A percentile compares a stretch with the other conserved stretches of the same genome.
phyloP scores from a whole-genome alignment of 139 green algal species.

The Chlorella sp. region DNA sequence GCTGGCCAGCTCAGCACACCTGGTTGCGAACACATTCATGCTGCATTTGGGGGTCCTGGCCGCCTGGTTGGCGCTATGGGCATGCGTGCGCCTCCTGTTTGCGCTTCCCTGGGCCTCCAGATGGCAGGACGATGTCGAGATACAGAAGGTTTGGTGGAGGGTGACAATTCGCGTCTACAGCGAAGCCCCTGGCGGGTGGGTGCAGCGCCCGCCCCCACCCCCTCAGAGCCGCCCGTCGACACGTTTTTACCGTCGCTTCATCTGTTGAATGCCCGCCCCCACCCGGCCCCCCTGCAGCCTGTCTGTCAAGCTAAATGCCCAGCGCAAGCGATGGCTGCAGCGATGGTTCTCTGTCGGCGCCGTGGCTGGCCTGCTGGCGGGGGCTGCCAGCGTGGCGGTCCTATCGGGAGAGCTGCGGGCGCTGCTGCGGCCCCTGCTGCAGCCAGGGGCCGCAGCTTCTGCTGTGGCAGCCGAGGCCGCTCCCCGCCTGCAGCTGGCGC shows the following conservation, averaged over 20 bases:
- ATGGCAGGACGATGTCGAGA: too few species aligned
- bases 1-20: background rate
- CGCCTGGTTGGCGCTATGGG: background rate
- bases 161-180: background rate
- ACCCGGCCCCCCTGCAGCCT: background rate
- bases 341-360: constrained; percentile 9
- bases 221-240: background rate
- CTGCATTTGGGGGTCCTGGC: background rate
- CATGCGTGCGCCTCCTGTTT: background rate
- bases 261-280: background rate
- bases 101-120: background rate
- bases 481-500: constrained; percentile 31
- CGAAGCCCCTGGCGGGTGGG: background rate
- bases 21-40: background rate
- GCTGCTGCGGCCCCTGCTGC: background rate
- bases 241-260: background rate
- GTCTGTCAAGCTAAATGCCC: background rate
- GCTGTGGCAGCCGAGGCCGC: background rate
- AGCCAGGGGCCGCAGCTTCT: background rate
- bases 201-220: background rate
- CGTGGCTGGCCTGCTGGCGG: background rate
- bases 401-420: background rate
- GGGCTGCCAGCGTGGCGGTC: background rate
- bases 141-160: constrained; percentile 17
- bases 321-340: background rate